Percentiles rank a stretch among this genome's conserved stretches.
Conservation (phyloP, 495 filamentous ascomycete species). For the Hypoxylon fuscum region DNA sequence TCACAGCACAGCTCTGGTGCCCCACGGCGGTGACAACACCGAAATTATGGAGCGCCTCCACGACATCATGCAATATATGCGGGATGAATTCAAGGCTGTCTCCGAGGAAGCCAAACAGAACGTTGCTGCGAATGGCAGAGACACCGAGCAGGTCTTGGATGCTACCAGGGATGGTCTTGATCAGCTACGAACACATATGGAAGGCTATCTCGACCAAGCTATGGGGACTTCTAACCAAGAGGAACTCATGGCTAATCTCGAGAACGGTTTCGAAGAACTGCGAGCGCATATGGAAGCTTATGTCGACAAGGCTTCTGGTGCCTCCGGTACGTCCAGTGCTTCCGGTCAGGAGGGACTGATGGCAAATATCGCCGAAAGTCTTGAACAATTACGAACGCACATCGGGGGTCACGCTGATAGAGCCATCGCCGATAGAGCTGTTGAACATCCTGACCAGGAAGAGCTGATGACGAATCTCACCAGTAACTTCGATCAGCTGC, state of each 20-base stretch:
- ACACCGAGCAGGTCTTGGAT: conserved; percentile 84
- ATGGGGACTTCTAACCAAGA: conserved; percentile 66
- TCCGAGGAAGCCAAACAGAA: conserved; percentile 77
- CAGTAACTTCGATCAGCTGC: conserved; percentile 65
- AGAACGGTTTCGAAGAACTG: conserved; percentile 81
- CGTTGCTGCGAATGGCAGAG: conserved; percentile 73
- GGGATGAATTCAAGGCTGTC: conserved; percentile 65
- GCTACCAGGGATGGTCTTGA: conserved; percentile 87
- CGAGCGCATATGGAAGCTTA: conserved; percentile 80
- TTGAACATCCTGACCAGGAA: conserved; percentile 73
- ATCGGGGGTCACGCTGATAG: too few relatives aligned
- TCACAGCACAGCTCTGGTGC: conserved; percentile 47
- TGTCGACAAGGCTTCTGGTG: conserved; percentile 72
- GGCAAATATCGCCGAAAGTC: conserved; percentile 51
- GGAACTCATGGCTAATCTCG: conserved; percentile 80
- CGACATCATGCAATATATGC: conserved; percentile 78
- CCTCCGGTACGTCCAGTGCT: conserved; percentile 67
- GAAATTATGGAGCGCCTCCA: conserved; percentile 78
- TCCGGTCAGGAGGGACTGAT: conserved; percentile 80
- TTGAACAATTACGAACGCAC: conserved; percentile 58
- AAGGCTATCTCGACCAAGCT: conserved; percentile 60
- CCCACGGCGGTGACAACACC: conserved; percentile 50
- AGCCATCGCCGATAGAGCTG: conserved; percentile 72
- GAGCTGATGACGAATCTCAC: conserved; percentile 78
- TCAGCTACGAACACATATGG: conserved; percentile 76